Evolutionary conservation across 495 filamentous ascomycete species (phyloP), one percentile per base, ranked within the genome.

Genomic region (Lophiostoma macrostomum): DNA sequence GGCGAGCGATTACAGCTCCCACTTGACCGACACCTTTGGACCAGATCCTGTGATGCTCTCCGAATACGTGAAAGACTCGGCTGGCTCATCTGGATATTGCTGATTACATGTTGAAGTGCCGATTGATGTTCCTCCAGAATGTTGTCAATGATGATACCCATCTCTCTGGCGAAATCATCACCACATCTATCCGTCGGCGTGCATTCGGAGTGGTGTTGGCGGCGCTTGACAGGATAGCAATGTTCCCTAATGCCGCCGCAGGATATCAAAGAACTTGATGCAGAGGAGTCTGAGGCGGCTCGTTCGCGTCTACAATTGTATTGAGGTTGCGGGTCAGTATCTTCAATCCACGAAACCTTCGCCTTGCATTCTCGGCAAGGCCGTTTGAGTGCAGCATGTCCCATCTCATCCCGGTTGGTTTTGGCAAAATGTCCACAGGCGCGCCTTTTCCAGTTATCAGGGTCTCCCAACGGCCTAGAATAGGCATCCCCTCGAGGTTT

Each of bases 91-190:
- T 41, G 38, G 8, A 61, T 42, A 24, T 66, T 66, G 41, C 51
- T 60, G 29, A 69, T 53, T 12, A 67, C 63, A 10, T 44, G 19
- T n/a, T 60, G 31, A 0, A 69, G 42, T 3, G 54, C 47, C 20
- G 60, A 61, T 8, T 29, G n/a, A 29, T 65, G 64, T 50, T 65
- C 57, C 1, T 52, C 30, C 20, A 69, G 42, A 22, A 66, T 56
- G 3, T 53, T 45, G 36, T 69, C 53, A 16, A 69, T 53, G 16
- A 59, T 47, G 11, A 52, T 13, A 12, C 59, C 59, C 5, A 67
- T 45, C 13, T 63, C 60, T 38, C 40, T 42, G 4, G 64, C 61
- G 16, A 66, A 51, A 0, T 56, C 23, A 32, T 58, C 54, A 37
- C 50, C 55, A 43, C 55, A 63, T n/a, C 18, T 48, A 31, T 50